Evolutionary conservation across 2,329 filamentous ascomycete species (phyloP).

Genomic region (Penicillium aurantiogriseum): DNA sequence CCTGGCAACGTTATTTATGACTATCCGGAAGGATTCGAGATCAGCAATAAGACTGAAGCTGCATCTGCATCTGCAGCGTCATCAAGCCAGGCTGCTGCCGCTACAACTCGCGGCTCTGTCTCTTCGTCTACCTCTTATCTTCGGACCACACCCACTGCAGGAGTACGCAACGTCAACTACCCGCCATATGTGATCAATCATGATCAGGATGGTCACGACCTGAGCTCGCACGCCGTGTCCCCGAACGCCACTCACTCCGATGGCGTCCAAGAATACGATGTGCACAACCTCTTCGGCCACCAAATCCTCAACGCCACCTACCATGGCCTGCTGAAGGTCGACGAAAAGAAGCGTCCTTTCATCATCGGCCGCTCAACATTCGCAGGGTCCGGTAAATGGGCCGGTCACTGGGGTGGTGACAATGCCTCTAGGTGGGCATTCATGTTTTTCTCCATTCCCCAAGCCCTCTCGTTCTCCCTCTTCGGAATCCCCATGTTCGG

Average conservation of each 20-base stretch:
- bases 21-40: slow-evolving; percentile 69
- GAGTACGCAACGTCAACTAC: slow-evolving; percentile 65
- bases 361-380: slow-evolving; percentile 83
- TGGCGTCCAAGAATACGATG: slow-evolving; percentile 73
- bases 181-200: slow-evolving; percentile 78
- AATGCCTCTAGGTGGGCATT: slow-evolving; percentile 69
- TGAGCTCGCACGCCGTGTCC: slow-evolving; percentile 69
- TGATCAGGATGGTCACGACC: slow-evolving; percentile 60
- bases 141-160: slow-evolving; percentile 61
- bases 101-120: slow-evolving; percentile 31
- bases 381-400: slow-evolving; percentile 70
- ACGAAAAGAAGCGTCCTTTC: slow-evolving; percentile 71
- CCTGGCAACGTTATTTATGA: slow-evolving; percentile 57
- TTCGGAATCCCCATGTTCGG: slow-evolving; percentile 79
- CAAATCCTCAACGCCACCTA: slow-evolving; percentile 77
- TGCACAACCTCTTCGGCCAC: slow-evolving; percentile 76
- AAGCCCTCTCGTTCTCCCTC: slow-evolving; percentile 71
- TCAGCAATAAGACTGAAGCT: slow-evolving; percentile 67
- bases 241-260: slow-evolving; percentile 76
- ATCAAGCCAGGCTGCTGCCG: slow-evolving; percentile 50
- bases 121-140: slow-evolving; percentile 50
- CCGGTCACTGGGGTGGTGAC: slow-evolving; percentile 81
- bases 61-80: slow-evolving; percentile 57
- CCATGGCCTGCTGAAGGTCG: slow-evolving; percentile 62
- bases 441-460: slow-evolving; percentile 74